Percentiles rank a stretch among this genome's conserved stretches.
These are phyloP conservation scores for Physaria fendleri DNA, from an alignment of 345 rosid species.

Conservation along the genomic window DNA sequence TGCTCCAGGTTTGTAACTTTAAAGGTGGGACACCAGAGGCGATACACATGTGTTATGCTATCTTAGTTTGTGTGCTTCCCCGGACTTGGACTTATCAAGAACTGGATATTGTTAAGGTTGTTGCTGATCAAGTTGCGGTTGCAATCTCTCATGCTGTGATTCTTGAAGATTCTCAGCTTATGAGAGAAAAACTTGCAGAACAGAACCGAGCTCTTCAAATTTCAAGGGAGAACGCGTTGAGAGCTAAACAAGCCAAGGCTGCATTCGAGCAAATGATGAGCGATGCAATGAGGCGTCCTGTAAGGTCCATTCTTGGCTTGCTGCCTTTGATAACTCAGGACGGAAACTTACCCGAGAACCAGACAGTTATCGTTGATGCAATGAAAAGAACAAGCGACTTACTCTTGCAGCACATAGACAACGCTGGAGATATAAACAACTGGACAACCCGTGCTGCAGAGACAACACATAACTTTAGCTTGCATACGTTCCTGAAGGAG, in stretches of 20 bases:
- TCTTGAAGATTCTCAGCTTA: constrained; percentile 86
- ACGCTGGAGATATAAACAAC: constrained; percentile 58
- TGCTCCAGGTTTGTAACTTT: constrained; percentile 78
- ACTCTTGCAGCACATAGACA: constrained; percentile 59
- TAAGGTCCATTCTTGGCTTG: constrained; percentile 63
- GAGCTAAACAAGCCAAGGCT: constrained; percentile 75
- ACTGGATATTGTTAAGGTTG: constrained; percentile 76
- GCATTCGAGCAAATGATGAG: constrained; percentile 83
- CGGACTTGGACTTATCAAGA: constrained; percentile 71
- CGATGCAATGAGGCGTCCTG: constrained; percentile 76
- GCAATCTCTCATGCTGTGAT: constrained; percentile 93
- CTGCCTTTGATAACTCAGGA: constrained; percentile 62
- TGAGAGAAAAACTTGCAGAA: constrained; percentile 77
- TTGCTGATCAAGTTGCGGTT: constrained; percentile 96
- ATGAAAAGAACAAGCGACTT: constrained; percentile 68
- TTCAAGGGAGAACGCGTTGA: constrained; percentile 62
- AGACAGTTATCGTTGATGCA: constrained; percentile 53
- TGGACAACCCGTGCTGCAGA: constrained; percentile 45
- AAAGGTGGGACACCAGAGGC: constrained; percentile 92
- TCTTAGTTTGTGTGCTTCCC: constrained; percentile 84
- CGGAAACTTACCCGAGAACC: constrained; percentile 42
- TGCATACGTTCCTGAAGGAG: constrained; percentile 66
- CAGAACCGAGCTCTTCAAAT: constrained; percentile 72
- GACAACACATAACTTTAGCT: constrained; percentile 33
- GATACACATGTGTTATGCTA: constrained; percentile 61